phyloP scores from a whole-genome alignment of 1,284 basidiomycete species.

The Pseudozyma hubeiensis region DNA sequence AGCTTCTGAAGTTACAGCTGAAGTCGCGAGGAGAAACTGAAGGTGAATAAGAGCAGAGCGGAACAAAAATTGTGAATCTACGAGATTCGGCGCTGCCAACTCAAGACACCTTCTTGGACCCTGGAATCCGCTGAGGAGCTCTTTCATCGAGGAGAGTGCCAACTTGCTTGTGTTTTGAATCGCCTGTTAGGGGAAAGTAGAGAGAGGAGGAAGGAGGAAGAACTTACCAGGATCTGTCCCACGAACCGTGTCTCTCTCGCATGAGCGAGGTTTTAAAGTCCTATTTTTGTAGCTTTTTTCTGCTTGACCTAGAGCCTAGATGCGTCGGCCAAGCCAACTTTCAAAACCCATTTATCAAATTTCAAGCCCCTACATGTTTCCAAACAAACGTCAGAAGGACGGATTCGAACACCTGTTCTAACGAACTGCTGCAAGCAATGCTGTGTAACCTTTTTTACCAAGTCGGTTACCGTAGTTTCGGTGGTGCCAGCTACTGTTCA shows the following conservation, averaged over 20 bases:
- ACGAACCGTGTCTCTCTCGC: conserved; percentile 2
- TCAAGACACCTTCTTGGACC: neutral
- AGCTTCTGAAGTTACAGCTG: too few species aligned
- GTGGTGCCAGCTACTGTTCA: neutral
- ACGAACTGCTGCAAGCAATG: neutral
- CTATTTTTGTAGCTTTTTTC: neutral
- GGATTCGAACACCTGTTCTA: conserved; percentile 2
- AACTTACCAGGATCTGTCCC: conserved; percentile 20
- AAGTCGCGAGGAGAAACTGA: neutral
- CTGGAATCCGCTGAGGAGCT: conserved; percentile 2
- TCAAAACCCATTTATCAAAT: neutral
- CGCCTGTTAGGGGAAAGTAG: neutral
- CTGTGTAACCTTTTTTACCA: neutral
- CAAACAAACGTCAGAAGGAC: too few species aligned
- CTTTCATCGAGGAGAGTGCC: too few species aligned
- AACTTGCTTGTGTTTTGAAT: neutral
- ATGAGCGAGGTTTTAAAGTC: neutral
- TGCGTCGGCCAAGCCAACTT: conserved; percentile 30
- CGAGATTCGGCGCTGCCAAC: neutral
- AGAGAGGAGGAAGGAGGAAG: neutral
- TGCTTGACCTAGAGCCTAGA: conserved; percentile 39
- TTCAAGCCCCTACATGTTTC: too few species aligned
- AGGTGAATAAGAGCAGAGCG: too few species aligned
- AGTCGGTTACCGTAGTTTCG: conserved; percentile 11
- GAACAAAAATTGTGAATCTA: conserved; percentile 10